These are phyloP conservation scores for Diaporthe australafricana DNA, from an alignment of 2,329 filamentous ascomycete species.

Conservation along the genomic window DNA sequence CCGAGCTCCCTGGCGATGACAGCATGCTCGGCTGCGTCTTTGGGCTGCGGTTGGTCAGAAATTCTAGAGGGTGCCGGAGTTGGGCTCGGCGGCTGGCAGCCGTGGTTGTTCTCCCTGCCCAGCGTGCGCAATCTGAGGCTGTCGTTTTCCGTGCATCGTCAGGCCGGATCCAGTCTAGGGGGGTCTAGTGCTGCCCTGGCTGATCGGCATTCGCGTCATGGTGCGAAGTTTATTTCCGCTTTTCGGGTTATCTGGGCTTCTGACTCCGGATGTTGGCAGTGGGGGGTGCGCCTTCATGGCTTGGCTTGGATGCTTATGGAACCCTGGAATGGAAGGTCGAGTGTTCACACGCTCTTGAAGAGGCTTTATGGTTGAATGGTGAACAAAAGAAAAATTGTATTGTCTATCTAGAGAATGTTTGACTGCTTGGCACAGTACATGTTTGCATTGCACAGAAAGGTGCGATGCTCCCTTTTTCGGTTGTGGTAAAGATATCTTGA, in stretches of 20 bases:
- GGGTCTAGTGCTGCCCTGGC: neutral
- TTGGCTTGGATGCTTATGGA: neutral
- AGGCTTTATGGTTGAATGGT: too few species aligned
- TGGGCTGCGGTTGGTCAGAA: conserved; percentile 1
- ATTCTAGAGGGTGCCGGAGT: neutral
- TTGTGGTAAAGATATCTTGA: neutral
- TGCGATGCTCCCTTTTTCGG: neutral
- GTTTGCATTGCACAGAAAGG: neutral
- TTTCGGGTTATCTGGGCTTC: neutral
- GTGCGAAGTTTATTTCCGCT: conserved; percentile 23
- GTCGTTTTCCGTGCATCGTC: neutral
- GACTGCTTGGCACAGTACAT: neutral
- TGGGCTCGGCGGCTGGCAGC: neutral
- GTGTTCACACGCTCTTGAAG: neutral
- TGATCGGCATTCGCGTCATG: conserved; percentile 27
- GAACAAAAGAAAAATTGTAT: conserved; percentile 27
- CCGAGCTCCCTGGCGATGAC: neutral
- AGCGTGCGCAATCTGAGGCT: conserved; percentile 27
- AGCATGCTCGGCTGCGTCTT: neutral
- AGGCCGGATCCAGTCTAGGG: conserved; percentile 14
- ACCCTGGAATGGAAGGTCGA: neutral
- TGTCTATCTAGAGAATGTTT: conserved; percentile 25
- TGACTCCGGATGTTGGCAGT: neutral
- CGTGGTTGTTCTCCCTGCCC: conserved; percentile 3
- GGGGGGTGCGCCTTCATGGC: neutral